Percentiles rank a stretch among this genome's conserved stretches.
phyloP scores from a whole-genome alignment of 163 green algal genomes.

The Prototheca stagnorum region DNA sequence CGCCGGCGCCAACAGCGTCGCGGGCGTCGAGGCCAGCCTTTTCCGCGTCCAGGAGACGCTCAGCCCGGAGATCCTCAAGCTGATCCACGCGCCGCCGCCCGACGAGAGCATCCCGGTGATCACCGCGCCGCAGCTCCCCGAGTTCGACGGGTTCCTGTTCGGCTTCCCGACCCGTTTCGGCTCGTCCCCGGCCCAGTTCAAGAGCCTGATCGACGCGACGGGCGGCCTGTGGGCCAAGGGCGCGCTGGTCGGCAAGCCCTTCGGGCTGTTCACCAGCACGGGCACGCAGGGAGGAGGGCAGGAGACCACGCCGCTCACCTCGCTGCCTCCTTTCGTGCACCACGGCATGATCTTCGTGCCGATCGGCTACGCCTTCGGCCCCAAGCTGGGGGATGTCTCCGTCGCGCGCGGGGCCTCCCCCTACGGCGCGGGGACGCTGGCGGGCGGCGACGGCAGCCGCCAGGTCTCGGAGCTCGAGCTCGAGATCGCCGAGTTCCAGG shows the following conservation, averaged over 20 bases:
- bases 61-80: slow-evolving; percentile 52
- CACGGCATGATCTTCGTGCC: slow-evolving; percentile 85
- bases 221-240: slow-evolving; percentile 56
- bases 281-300: slow-evolving; percentile 42
- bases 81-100: slow-evolving; percentile 53
- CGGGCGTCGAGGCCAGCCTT: slow-evolving; percentile 1
- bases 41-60: slow-evolving; percentile 64
- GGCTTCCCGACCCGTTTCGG: slow-evolving; percentile 52
- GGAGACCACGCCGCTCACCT: slow-evolving; percentile 28
- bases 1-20: slow-evolving; percentile 4
- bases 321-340: slow-evolving; percentile 57
- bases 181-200: slow-evolving; percentile 33
- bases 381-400: slow-evolving; percentile 22
- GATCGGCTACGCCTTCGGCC: slow-evolving; percentile 27
- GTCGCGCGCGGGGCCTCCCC: slow-evolving; percentile 43
- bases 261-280: slow-evolving; percentile 46
- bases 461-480: slow-evolving; percentile 51
- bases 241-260: slow-evolving; percentile 56
- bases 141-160: slow-evolving; percentile 71
- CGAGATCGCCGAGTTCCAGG: slow-evolving; percentile 23
- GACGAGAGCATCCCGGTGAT: slow-evolving; percentile 35
- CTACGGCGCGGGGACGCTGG: slow-evolving; percentile 58
- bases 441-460: slow-evolving; percentile 38
- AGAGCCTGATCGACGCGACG: slow-evolving; percentile 69
- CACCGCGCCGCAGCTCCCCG: slow-evolving; percentile 28